phyloP scores from a whole-genome alignment of 257 asterid genomes.

The Solanum rostratum region DNA sequence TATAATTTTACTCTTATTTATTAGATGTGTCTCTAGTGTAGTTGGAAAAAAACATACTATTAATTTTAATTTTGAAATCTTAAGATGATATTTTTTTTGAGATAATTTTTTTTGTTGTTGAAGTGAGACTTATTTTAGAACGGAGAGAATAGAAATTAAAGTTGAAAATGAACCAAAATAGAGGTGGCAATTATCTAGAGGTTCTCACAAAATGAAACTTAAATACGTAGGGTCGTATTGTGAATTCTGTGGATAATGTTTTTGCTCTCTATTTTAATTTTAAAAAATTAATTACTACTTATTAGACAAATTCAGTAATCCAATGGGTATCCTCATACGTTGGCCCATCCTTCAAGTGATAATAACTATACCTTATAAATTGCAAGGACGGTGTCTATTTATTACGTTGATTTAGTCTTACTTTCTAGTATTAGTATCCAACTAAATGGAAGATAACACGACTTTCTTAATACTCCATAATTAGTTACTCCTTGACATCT shows the following conservation, averaged over 20 bases:
- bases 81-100: not conserved
- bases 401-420: not conserved
- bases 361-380: not conserved
- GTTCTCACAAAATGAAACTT: not conserved
- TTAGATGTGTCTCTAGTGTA: not conserved
- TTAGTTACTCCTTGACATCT: not conserved
- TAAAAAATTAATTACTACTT: not conserved
- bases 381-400: not conserved
- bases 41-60: not conserved
- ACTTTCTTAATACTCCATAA: not conserved
- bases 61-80: not conserved
- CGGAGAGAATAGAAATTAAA: rapidly evolving
- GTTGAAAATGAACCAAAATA: not conserved
- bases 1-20: not conserved
- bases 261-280: not conserved
- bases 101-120: too few species aligned
- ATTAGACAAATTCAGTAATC: not conserved
- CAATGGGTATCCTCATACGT: not conserved
- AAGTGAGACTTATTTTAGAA: not conserved
- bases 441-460: not conserved
- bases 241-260: not conserved
- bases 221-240: not conserved
- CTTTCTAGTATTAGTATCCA: not conserved
- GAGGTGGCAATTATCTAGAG: not conserved
- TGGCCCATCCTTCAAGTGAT: not conserved